Percentiles rank a stretch among this genome's conserved stretches.
phyloP scores from a whole-genome alignment of 75 land plant genomes.

The Selaginella tamariscina region DNA sequence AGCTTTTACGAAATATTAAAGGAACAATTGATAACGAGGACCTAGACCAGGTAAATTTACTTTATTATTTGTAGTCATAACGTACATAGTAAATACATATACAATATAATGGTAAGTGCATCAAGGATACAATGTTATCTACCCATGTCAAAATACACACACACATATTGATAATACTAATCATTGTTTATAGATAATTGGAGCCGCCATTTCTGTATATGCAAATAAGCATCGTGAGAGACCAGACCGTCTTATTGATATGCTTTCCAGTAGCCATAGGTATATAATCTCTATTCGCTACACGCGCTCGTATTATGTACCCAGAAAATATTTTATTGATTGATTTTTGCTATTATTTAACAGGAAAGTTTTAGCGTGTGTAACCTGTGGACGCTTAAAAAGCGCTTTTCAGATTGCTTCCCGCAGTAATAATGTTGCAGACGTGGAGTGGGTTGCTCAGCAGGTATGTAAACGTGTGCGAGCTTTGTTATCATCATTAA shows the following conservation, averaged over 20 bases:
- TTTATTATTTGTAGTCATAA: too few species aligned
- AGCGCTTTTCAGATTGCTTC: conserved; percentile 98
- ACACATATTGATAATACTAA: too few species aligned
- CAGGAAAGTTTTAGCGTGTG: conserved; percentile 98
- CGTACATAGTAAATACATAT: too few species aligned
- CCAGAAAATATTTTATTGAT: not conserved
- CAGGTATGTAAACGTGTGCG: conserved; percentile 42
- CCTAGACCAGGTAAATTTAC: conserved; percentile 89
- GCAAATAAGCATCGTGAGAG: conserved; percentile 91
- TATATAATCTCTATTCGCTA: conserved; percentile 15
- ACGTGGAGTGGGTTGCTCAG: conserved; percentile 96
- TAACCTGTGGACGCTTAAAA: conserved; percentile 92
- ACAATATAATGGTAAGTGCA: too few species aligned
- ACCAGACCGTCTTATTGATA: conserved; percentile 89
- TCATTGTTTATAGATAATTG: conserved; percentile 75
- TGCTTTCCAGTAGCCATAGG: conserved; percentile 95
- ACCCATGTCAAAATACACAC: too few species aligned
- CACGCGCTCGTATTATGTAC: not conserved
- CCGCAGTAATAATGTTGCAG: conserved; percentile 83
- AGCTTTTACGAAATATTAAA: conserved; percentile 76
- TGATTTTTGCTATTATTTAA: not conserved
- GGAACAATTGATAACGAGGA: conserved; percentile 85
- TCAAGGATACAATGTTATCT: too few species aligned
- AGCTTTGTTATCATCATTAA: too few species aligned
- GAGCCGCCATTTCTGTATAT: conserved; percentile 93